Evolutionary conservation across 2,329 filamentous ascomycete genomes (phyloP).

Genomic region (Aureobasidium pullulans): DNA sequence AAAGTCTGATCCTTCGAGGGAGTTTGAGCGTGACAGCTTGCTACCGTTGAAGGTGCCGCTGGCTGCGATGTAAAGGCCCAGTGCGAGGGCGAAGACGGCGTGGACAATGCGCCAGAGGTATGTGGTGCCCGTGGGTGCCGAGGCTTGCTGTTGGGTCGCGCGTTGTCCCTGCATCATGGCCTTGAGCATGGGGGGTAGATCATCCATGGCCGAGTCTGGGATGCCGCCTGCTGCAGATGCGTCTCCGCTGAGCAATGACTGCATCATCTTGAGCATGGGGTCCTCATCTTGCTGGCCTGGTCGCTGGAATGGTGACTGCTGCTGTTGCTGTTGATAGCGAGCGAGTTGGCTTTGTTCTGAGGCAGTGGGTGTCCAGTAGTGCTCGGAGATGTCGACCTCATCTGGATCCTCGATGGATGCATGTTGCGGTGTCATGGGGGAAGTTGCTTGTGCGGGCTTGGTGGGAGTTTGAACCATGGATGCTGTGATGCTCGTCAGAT

Average conservation of each 20-base stretch:
- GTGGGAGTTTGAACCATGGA: conserved; percentile 20
- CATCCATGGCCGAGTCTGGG: conserved; percentile 31
- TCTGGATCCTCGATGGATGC: conserved; percentile 50
- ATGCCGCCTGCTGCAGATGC: conserved; percentile 30
- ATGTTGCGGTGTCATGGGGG: conserved; percentile 20
- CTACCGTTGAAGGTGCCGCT: conserved; percentile 63
- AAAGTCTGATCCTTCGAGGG: conserved; percentile 29
- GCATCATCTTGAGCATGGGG: conserved; percentile 67
- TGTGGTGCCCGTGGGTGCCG: conserved; percentile 32
- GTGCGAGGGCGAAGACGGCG: conserved; percentile 60
- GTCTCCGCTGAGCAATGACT: conserved; percentile 54
- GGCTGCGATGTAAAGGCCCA: conserved; percentile 64
- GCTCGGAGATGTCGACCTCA: conserved; percentile 72
- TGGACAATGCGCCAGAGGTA: conserved; percentile 68
- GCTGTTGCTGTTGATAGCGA: background rate
- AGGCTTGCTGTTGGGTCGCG: conserved; percentile 29
- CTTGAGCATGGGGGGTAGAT: conserved; percentile 37
- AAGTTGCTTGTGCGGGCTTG: background rate
- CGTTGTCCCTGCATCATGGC: conserved; percentile 38
- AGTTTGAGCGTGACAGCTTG: conserved; percentile 46
- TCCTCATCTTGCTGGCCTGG: conserved; percentile 40
- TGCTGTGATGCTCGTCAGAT: background rate
- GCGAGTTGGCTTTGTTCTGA: conserved; percentile 3
- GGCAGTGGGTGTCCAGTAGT: conserved; percentile 18
- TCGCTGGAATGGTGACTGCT: conserved; percentile 21